Conservation (phyloP, 2,329 filamentous ascomycete species). For the Venturia aucupariae region DNA sequence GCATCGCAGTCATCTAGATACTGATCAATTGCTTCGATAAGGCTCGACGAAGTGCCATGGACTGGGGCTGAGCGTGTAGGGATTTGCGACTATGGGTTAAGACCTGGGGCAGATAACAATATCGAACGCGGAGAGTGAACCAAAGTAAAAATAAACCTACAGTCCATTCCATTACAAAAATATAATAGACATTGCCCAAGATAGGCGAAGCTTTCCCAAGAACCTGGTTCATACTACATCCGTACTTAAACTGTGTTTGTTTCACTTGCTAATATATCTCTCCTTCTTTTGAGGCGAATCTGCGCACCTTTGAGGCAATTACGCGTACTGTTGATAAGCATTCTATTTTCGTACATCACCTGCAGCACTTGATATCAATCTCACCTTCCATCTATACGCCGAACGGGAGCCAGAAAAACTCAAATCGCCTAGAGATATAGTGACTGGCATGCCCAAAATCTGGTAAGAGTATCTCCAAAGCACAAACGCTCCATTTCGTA, state of each 20-base stretch:
- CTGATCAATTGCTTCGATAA: neutral
- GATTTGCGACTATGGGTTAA: neutral
- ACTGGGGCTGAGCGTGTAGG: neutral
- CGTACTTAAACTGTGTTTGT: too few species aligned
- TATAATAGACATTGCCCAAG: neutral
- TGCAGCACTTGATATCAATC: too few species aligned
- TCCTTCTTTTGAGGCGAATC: too few species aligned
- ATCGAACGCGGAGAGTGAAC: neutral
- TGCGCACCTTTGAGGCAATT: too few species aligned
- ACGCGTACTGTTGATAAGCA: too few species aligned
- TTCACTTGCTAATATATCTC: too few species aligned
- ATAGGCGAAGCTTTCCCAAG: neutral
- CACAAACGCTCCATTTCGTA: neutral
- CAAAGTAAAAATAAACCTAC: neutral
- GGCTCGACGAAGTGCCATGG: neutral
- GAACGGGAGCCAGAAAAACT: neutral
- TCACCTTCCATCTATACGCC: too few species aligned
- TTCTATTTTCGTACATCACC: neutral
- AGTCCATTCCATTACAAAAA: neutral
- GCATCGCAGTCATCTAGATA: neutral
- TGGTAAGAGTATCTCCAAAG: neutral
- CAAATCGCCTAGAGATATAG: neutral
- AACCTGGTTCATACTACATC: neutral
- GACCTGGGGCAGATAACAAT: neutral
- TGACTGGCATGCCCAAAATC: neutral